These are phyloP conservation scores for Paralagenidium karlingii DNA, from an alignment of 352 stramenopile genomes.

Conservation along the genomic window DNA sequence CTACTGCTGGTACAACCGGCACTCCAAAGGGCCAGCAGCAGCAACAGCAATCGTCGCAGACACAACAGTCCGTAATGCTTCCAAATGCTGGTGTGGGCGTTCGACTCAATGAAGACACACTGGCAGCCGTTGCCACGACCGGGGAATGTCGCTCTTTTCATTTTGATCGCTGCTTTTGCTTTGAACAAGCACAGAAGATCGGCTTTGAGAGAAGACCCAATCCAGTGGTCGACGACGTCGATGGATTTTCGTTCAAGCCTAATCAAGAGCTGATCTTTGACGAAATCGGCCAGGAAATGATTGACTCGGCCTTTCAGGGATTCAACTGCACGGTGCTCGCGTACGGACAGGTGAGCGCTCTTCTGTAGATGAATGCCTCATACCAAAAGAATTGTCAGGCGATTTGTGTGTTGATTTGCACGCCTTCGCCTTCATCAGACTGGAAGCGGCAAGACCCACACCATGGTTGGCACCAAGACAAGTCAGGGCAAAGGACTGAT, in stretches of 20 bases:
- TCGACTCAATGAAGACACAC: constrained; percentile 11
- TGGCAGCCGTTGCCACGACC: constrained; percentile 18
- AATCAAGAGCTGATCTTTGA: constrained; percentile 73
- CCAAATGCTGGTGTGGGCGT: too few relatives aligned
- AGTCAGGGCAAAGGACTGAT: constrained; percentile 53
- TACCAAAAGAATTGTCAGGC: neutral
- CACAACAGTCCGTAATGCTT: too few relatives aligned
- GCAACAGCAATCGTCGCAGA: too few relatives aligned
- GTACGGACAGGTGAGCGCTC: too few relatives aligned
- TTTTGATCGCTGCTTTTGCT: constrained; percentile 70
- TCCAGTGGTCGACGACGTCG: constrained; percentile 8
- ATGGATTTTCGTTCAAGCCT: constrained; percentile 4
- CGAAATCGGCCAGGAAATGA: constrained; percentile 53
- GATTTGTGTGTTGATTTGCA: too few relatives aligned
- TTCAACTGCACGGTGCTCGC: constrained; percentile 80
- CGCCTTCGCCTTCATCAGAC: too few relatives aligned
- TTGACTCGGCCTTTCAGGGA: constrained; percentile 59
- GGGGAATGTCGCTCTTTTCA: constrained; percentile 56
- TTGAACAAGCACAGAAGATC: constrained; percentile 23
- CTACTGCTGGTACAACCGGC: too few relatives aligned
- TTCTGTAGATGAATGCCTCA: neutral
- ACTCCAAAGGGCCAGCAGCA: too few relatives aligned
- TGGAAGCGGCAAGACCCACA: constrained; percentile 72
- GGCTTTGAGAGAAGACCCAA: constrained; percentile 13
- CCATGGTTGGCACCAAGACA: constrained; percentile 67